Percentiles rank a stretch among this genome's conserved stretches.
phyloP scores from a whole-genome alignment of 345 rosid species.

The Alliaria petiolata region DNA sequence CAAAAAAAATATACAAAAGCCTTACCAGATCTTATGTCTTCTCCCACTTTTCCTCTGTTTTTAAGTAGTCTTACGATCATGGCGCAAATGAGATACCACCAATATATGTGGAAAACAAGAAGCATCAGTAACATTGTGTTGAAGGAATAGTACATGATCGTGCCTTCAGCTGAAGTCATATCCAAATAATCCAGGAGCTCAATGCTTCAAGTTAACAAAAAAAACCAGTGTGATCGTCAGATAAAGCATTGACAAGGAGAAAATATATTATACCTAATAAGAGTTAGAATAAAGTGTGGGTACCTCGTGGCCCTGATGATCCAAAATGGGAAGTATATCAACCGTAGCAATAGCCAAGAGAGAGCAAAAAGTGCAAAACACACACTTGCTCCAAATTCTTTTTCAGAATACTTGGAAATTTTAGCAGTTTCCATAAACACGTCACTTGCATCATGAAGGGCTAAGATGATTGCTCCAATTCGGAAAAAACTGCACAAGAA shows the following conservation, averaged over 20 bases:
- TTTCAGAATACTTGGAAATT: slow-evolving; percentile 80
- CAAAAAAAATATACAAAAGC: neutral
- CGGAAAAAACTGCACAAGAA: slow-evolving; percentile 63
- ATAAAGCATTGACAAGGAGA: neutral
- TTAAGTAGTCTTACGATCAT: slow-evolving; percentile 79
- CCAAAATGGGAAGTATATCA: slow-evolving; percentile 93
- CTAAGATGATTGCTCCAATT: slow-evolving; percentile 75
- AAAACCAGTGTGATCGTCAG: slow-evolving; percentile 1
- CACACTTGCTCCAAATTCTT: slow-evolving; percentile 88
- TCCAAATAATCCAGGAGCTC: slow-evolving; percentile 47
- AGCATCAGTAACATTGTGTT: slow-evolving; percentile 85
- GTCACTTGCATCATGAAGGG: slow-evolving; percentile 93
- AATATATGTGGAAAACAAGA: slow-evolving; percentile 89
- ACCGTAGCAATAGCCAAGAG: slow-evolving; percentile 86
- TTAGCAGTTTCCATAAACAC: slow-evolving; percentile 91
- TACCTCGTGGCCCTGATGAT: slow-evolving; percentile 76
- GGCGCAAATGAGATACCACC: slow-evolving; percentile 91
- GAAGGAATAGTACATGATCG: slow-evolving; percentile 59
- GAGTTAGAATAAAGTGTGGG: neutral
- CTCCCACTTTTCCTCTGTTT: slow-evolving; percentile 91
- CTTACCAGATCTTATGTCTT: slow-evolving; percentile 97
- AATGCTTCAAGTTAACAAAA: slow-evolving; percentile 42
- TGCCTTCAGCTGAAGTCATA: slow-evolving; percentile 39
- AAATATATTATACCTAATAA: neutral
- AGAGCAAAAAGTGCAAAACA: slow-evolving; percentile 84